These are phyloP conservation scores for Plasmodium chabaudi DNA, from an alignment of 169 alveolate species.

Conservation along the genomic window DNA sequence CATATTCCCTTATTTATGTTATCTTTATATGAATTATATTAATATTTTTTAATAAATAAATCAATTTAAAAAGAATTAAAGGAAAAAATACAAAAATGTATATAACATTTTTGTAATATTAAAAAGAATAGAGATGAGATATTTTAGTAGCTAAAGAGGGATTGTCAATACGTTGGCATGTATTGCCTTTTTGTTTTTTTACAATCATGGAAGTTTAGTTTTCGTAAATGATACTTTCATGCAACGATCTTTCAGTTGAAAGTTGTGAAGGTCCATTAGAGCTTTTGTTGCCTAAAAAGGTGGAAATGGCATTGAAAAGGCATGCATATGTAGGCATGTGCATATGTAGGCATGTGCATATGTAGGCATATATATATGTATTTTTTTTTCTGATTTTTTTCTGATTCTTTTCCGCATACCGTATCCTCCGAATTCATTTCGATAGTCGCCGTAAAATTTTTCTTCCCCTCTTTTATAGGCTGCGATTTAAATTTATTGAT, in stretches of 20 bases:
- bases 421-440: slow-evolving; percentile 57
- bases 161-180: background rate
- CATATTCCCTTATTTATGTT: no score
- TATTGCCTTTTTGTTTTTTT: background rate
- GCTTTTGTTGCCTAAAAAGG: slow-evolving; percentile 79
- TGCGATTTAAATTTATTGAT: slow-evolving; percentile 65
- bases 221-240: slow-evolving; percentile 83
- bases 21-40: no score
- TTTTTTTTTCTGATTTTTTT: slow-evolving; percentile 1
- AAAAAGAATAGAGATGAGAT: no score
- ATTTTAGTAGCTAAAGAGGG: no score
- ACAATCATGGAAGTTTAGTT: slow-evolving; percentile 21
- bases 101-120: no score
- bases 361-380: background rate
- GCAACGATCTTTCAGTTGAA: slow-evolving; percentile 74
- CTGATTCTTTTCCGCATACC: slow-evolving; percentile 19
- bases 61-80: no score
- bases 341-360: background rate
- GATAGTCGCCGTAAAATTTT: slow-evolving; percentile 28
- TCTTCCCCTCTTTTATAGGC: slow-evolving; percentile 65
- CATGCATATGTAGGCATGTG: background rate
- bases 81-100: no score
- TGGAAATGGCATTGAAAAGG: background rate
- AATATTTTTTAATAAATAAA: no score
- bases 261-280: slow-evolving; percentile 81